Base-by-base conservation (phyloP, 2,329 filamentous ascomycete genomes). In the Cercospora zeina region DNA sequence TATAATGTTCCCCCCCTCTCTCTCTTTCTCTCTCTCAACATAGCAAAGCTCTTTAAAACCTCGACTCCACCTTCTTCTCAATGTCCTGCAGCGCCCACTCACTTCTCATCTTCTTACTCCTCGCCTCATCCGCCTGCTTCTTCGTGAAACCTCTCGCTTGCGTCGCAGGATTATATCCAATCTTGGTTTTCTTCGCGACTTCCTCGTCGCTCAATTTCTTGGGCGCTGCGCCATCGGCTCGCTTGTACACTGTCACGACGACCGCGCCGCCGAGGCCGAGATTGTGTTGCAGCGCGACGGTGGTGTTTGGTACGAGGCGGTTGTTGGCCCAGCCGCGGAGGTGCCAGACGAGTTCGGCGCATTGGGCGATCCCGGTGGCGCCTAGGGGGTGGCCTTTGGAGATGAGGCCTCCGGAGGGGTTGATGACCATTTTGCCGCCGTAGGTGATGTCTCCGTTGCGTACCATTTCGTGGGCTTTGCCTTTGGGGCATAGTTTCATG, bases 241-340 rank as follows among this genome's bases (percentile, higher is more conserved):
- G 84, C 77, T 87, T 87, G 77, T 97, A 97, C 3, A 97, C 89
- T 0, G 91, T 93, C 19, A 93, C 89, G 0, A 97, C 93, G 1
- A 87, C 92, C 2, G 93, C 93, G 59, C 93, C 93, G 13, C 93
- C 93, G 4, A 97, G 81, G 0, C 93, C 93, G 1, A 97, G 81
- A 73, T 97, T 97, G 74, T 97, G 93, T 80, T 97, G 93, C 68
- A 97, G 80, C 61, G 89, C 90, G 62, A 86, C 86, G 65, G 80
- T 85, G 0, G 91, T 95, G 30, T 84, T 80, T 13, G 84, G 80
- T 0, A 89, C 83, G 10, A 86, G 79, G 50, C 93, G 85, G 81
- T 97, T 97, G 78, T 95, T 96, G 27, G 93, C 93, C 93, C 93
- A 97, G 24, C 93, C 93, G 67, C 93, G 86, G 70, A 97, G 82